Base-by-base conservation (phyloP, 306 rosid genomes). In the Dalbergia cochinchinensis region DNA sequence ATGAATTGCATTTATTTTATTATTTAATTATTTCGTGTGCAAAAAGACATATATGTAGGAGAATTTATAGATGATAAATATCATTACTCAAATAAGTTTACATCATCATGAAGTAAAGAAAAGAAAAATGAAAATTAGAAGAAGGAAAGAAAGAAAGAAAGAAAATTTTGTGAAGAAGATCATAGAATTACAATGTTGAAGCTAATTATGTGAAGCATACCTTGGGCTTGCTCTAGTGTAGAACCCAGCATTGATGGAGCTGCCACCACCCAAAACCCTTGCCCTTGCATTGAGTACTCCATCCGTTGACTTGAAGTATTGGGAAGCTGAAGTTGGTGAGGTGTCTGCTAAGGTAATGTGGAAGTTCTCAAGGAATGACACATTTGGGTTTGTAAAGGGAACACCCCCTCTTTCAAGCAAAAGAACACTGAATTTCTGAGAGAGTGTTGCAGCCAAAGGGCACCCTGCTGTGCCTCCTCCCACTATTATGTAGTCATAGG, bases 401-500 rank as follows among this genome's bases (percentile, higher is more conserved):
- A 86, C 93, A 31, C 97, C 89, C 37, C 99, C 99, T 86, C 97
- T 88, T 79, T 95, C 99, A 14, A 95, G 91, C 55, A 95, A 34
- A 0, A 95, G 60, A 1, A 95, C 99, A 64, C 76, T 90, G 73
- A 87, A 92, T 0, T 89, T 95, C 48, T 91, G 75, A 0, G 99
- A 92, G 0, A 95, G 82, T 13, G 99, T 95, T n/a, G 99, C 88
- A 6, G 97, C 99, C 83, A 95, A 71, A 34, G 99, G 99, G 51
- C 99, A 95, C 45, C 99, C 99, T 7, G 98, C 92, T 6, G 98
- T 90, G 60, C 99, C 99, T 10, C 99, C 99, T 35, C 99, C 99
- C 7, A 95, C 89, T 8, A 95, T 78, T 65, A 95, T 95, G 83
- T 95, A 95, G 66, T 95, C 97, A 70, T 85, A 95, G 0, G 9